Base-by-base conservation (phyloP, 2,329 filamentous ascomycete genomes). In the Helotiales sp. region DNA sequence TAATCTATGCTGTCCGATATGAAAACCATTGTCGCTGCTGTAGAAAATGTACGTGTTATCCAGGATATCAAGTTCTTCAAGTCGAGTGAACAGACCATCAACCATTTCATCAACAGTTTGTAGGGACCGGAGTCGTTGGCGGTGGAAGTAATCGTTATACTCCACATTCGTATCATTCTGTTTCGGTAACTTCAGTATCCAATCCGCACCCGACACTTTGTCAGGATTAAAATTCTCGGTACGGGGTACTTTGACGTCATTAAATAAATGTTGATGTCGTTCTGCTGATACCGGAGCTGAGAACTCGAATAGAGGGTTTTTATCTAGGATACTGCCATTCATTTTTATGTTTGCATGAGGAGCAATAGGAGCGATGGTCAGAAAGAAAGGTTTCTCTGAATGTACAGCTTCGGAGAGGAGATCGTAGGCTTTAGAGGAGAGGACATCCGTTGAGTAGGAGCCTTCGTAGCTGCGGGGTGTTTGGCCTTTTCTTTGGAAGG, bases 161-260 rank as follows among this genome's bases (percentile, higher is more conserved):
- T 74, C 74, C 7, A 83, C 63, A 2, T 74, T 68, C 0, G 73
- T 71, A 0, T 74, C 67, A 15, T 70, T 76, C 47, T 78, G 73
- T 52, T 72, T 69, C 0, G 73, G 68, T 3, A 81, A 73, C 0
- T 71, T 63, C 1, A 67, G 63, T 6, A 82, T 67, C 77, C 79
- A 83, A 46, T 69, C 75, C 15, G 75, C 79, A 2, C 77, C 75
- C 15, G 72, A 42, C 70, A 82, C 80, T 58, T 74, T 71, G 2
- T 82, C 77, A 0, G 87, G 86, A 64, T 91, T 90, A 71, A 90
- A 90, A 67, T 83, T 82, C 0, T 75, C 72, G 0, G 80, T 84
- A 7, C 87, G 75, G 0, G 87, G 87, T 0, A 89, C 79, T 22
- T 75, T 79, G 0, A 76, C 78, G 19, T 82, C 79, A 2, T 76